These are phyloP conservation scores for Kokia cookei DNA, from an alignment of 441 rosid genomes.

Conservation along the genomic window DNA sequence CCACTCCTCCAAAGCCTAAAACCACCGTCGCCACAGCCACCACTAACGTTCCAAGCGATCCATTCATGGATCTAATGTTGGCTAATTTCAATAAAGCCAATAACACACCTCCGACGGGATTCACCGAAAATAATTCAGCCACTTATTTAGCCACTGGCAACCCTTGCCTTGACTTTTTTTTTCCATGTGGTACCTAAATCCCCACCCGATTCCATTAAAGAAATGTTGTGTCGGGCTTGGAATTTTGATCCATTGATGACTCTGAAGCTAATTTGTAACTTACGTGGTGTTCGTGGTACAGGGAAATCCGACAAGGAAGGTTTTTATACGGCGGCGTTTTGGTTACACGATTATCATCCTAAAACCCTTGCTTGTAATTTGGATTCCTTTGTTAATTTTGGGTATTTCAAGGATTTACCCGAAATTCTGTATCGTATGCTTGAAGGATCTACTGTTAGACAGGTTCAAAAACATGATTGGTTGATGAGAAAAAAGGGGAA, in stretches of 20 bases:
- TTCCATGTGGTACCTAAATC: conserved; percentile 30
- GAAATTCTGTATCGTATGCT: conserved; percentile 44
- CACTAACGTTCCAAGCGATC: conserved; percentile 1
- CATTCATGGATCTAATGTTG: conserved; percentile 35
- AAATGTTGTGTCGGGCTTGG: conserved; percentile 31
- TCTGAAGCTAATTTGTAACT: conserved; percentile 43
- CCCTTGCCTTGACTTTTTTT: conserved; percentile 44
- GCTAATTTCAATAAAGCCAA: conserved; percentile 26
- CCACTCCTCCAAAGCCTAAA: not conserved
- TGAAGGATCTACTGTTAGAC: conserved; percentile 24
- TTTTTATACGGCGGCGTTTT: conserved; percentile 39
- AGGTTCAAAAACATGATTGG: conserved; percentile 30
- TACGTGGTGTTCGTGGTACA: conserved; percentile 49
- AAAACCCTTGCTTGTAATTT: conserved; percentile 45
- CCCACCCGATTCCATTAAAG: conserved; percentile 2
- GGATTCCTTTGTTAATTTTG: conserved; percentile 25
- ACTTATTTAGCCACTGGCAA: conserved; percentile 28
- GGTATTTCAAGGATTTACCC: conserved; percentile 44
- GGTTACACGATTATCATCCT: conserved; percentile 47
- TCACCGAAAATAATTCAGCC: conserved; percentile 24
- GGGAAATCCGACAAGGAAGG: conserved; percentile 49
- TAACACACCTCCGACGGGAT: conserved; percentile 16
- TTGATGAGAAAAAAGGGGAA: not conserved
- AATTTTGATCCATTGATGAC: conserved; percentile 35
- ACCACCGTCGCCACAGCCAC: not conserved